A percentile compares a stretch with the other conserved stretches of the same genome.
Evolutionary conservation across 2,329 filamentous ascomycete species (phyloP).

Genomic region (Lecanoromycetidae sp.): DNA sequence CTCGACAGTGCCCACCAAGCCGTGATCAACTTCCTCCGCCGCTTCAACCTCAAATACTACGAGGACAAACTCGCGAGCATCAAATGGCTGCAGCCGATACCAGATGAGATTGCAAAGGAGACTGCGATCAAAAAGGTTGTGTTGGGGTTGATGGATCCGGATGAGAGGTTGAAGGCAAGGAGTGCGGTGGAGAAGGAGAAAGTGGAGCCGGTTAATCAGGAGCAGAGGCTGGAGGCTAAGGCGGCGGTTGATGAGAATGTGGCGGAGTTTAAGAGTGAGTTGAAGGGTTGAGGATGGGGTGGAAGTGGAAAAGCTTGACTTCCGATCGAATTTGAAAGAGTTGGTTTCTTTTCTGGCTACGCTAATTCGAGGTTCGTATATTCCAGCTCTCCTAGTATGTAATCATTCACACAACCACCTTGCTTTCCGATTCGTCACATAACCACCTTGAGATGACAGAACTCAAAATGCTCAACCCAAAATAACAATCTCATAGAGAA

Average conservation of each 20-base stretch:
- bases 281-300: not conserved
- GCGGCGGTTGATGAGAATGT: not conserved
- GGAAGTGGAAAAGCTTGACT: too few relatives aligned
- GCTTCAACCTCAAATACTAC: not conserved
- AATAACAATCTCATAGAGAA: too few relatives aligned
- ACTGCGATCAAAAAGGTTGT: not conserved
- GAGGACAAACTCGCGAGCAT: not conserved
- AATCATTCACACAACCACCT: too few relatives aligned
- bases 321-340: too few relatives aligned
- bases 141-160: not conserved
- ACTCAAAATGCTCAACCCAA: too few relatives aligned
- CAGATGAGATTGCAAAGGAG: constrained; percentile 3
- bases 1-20: not conserved
- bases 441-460: too few relatives aligned
- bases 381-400: too few relatives aligned
- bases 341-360: too few relatives aligned
- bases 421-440: too few relatives aligned
- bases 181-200: not conserved
- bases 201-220: not conserved
- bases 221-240: not conserved
- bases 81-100: not conserved
- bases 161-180: not conserved
- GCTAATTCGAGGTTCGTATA: too few relatives aligned
- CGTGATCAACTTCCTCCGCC: not conserved
- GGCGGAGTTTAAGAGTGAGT: not conserved